Conservation (phyloP, 305 asterid species). For the Solanum hybrid region DNA sequence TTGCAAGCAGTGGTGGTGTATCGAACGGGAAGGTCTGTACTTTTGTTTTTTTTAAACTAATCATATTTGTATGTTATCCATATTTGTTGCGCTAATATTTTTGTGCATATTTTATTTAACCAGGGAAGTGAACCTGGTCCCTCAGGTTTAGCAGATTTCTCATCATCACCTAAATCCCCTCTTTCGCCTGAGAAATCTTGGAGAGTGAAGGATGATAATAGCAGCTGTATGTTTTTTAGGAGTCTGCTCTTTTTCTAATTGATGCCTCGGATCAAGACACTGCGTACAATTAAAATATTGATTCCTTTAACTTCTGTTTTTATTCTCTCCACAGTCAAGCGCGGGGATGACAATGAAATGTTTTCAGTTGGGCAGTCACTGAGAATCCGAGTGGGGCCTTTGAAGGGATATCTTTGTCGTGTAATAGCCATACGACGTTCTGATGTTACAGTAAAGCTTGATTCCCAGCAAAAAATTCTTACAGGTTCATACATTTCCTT, state of each 20-base stretch:
- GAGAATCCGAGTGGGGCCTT: slow-evolving; percentile 86
- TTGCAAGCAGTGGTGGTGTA: slow-evolving; percentile 35
- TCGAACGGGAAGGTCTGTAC: slow-evolving; percentile 56
- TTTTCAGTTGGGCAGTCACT: slow-evolving; percentile 80
- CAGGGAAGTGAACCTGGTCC: slow-evolving; percentile 57
- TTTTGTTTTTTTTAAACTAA: not conserved
- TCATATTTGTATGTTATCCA: not conserved
- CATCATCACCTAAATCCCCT: slow-evolving; percentile 77
- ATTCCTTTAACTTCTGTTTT: not conserved
- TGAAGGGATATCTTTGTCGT: slow-evolving; percentile 87
- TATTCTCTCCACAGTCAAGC: slow-evolving; percentile 33
- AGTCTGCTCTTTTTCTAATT: not conserved
- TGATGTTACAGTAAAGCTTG: slow-evolving; percentile 92
- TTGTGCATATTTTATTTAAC: slow-evolving; percentile 11
- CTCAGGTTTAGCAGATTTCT: slow-evolving; percentile 46
- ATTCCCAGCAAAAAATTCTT: slow-evolving; percentile 86
- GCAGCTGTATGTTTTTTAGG: slow-evolving; percentile 44
- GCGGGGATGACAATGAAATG: slow-evolving; percentile 49
- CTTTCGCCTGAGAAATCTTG: slow-evolving; percentile 52
- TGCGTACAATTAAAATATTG: not conserved
- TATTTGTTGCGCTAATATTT: not conserved
- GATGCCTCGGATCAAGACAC: not conserved
- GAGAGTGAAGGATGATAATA: slow-evolving; percentile 52
- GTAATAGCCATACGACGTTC: slow-evolving; percentile 86
- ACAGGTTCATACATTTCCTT: slow-evolving; percentile 43